Evolutionary conservation across 2,329 filamentous ascomycete species (phyloP), one percentile per base, ranked within the genome.

Genomic region (Corynespora cassiicola): DNA sequence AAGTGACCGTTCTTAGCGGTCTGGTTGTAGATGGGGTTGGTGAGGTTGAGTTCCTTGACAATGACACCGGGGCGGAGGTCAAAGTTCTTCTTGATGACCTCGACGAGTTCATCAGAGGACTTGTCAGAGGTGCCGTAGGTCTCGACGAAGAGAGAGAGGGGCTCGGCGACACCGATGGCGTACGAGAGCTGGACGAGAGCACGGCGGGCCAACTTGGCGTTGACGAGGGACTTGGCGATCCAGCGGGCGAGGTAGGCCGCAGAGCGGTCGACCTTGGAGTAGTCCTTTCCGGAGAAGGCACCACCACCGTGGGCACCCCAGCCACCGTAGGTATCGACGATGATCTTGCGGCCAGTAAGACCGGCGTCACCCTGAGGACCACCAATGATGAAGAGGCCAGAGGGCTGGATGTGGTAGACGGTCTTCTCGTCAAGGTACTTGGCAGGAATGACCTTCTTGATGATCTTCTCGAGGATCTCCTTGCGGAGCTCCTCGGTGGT

Each of bases 1-100:
- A 99, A 99, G 84, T 99, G 94, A 64, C 94, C 94, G 79, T 97
- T 97, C 88, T 96, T 96, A 77, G 94, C 94, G 42, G 94, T 99
- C 80, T 92, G 83, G 82, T 85, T 85, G 86, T 99, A 99, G 80
- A 97, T 96, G 70, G 94, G 94, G 76, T 90, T 90, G 74, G 85
- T 87, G 56, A 99, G 83, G 77, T 94, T 87, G 56, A 99, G 87
- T 78, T 96, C 91, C 79, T 90, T 90, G 76, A 97, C 94, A 66
- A 99, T 97, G 73, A 96, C 90, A 85, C 94, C 94, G 42, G 94
- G 94, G 67, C 94, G 86, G 74, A 99, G 84, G 78, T 99, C 91
- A 70, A 99, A 99, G 87, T 99, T 97, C 69, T 86, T 80, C 66
- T 82, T 82, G 78, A 99, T 91, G 74, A 99, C 96, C 72, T 90